A percentile compares a stretch with the other conserved stretches of the same genome.
These are phyloP conservation scores for Hanseniaspora meyeri DNA, from an alignment of 805 yeast species.

Conservation along the genomic window DNA sequence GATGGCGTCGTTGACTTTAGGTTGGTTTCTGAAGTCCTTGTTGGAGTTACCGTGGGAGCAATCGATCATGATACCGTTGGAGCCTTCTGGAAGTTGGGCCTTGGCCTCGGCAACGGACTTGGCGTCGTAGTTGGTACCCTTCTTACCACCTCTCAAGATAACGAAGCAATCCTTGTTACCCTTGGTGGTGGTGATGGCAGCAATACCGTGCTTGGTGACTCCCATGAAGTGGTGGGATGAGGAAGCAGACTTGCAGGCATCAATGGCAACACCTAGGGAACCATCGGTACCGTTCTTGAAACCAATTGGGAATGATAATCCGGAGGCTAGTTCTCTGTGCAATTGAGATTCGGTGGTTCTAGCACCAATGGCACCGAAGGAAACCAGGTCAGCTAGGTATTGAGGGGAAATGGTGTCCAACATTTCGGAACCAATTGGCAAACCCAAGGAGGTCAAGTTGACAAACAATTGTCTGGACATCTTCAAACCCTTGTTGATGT, in stretches of 20 bases:
- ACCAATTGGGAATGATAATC: slow-evolving; percentile 96
- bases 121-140: slow-evolving; percentile 82
- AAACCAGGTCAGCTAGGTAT: slow-evolving; percentile 76
- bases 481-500: slow-evolving; percentile 87
- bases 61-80: slow-evolving; percentile 71
- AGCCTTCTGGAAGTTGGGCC: slow-evolving; percentile 29
- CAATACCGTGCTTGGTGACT: slow-evolving; percentile 92
- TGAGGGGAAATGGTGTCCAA: slow-evolving; percentile 96
- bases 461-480: slow-evolving; percentile 75
- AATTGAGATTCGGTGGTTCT: slow-evolving; percentile 97
- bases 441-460: slow-evolving; percentile 61
- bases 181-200: slow-evolving; percentile 89
- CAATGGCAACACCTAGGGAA: slow-evolving; percentile 79
- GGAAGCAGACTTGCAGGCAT: slow-evolving; percentile 85
- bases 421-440: slow-evolving; percentile 97
- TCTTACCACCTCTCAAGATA: slow-evolving; percentile 90
- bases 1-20: slow-evolving; percentile 72
- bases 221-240: slow-evolving; percentile 92
- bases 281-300: slow-evolving; percentile 99
- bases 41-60: slow-evolving; percentile 96
- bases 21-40: slow-evolving; percentile 91
- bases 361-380: slow-evolving; percentile 97
- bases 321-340: slow-evolving; percentile 95
- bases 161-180: slow-evolving; percentile 93
- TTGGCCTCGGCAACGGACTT: slow-evolving; percentile 34